Conservation (phyloP, 2,329 filamentous ascomycete genomes). For the Thyridium curvatum region DNA sequence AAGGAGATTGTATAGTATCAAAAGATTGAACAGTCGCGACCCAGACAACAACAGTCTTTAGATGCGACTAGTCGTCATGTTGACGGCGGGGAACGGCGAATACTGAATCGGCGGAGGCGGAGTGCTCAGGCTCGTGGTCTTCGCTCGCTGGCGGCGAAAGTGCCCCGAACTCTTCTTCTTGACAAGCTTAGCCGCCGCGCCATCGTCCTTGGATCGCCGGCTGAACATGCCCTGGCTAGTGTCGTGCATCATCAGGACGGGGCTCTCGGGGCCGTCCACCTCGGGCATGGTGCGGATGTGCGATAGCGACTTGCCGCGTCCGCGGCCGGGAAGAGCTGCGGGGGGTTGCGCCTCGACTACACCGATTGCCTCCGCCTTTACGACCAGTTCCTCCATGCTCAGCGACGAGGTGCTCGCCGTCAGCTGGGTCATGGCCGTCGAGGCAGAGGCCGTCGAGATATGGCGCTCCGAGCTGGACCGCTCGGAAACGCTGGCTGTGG, state of each 20-base stretch:
- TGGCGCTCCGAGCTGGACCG: constrained; percentile 45
- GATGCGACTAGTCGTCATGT: constrained; percentile 1
- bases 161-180: constrained; percentile 15
- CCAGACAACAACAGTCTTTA: too few relatives aligned
- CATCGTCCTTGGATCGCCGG: constrained; percentile 10
- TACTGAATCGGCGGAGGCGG: constrained; percentile 41
- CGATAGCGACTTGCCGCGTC: constrained; percentile 10
- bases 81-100: constrained; percentile 32
- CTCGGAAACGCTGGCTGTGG: constrained; percentile 41
- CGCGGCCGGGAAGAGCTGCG: constrained; percentile 5
- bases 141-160: constrained; percentile 29
- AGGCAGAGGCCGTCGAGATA: constrained; percentile 45
- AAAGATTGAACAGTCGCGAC: not conserved
- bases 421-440: constrained; percentile 46
- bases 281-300: constrained; percentile 4
- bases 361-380: constrained; percentile 12
- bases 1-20: not conserved
- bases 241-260: constrained; percentile 11
- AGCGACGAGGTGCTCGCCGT: constrained; percentile 45
- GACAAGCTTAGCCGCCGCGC: constrained; percentile 12
- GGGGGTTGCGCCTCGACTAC: constrained; percentile 11
- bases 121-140: constrained; percentile 39
- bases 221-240: constrained; percentile 16
- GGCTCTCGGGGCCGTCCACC: not conserved
- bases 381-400: constrained; percentile 21